These are phyloP conservation scores for Penicillium herquei DNA, from an alignment of 495 filamentous ascomycete species.

Conservation along the genomic window DNA sequence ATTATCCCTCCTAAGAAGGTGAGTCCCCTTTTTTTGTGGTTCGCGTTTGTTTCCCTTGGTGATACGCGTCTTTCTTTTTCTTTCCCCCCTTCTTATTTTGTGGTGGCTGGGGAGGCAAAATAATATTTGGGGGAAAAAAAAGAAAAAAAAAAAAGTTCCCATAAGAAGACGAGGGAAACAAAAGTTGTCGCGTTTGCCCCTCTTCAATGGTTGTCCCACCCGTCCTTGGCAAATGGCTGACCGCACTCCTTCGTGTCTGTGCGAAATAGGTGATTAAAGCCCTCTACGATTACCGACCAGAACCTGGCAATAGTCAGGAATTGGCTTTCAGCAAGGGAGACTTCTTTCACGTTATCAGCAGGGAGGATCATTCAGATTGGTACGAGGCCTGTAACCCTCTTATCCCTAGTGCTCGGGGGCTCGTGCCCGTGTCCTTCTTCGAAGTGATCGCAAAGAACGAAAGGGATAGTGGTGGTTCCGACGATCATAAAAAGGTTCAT, in stretches of 20 bases:
- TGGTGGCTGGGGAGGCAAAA: not conserved
- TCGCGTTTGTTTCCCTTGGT: not conserved
- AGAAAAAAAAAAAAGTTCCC: too few species aligned
- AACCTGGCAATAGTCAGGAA: conserved; percentile 64
- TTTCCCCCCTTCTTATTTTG: not conserved
- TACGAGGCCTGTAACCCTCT: conserved; percentile 98
- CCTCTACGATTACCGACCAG: conserved; percentile 85
- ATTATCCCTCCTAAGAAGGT: conserved; percentile 98
- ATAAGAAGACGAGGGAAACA: not conserved
- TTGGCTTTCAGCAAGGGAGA: conserved; percentile 90
- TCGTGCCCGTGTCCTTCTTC: conserved; percentile 93
- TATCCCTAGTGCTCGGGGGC: conserved; percentile 79
- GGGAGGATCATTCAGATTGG: conserved; percentile 93
- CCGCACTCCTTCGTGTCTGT: conserved; percentile 3
- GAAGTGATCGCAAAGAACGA: conserved; percentile 87
- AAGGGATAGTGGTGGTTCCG: conserved; percentile 74
- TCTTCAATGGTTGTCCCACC: conserved; percentile 17
- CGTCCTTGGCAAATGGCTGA: conserved; percentile 16
- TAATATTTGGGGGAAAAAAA: too few species aligned
- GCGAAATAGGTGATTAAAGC: conserved; percentile 84
- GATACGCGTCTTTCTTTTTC: not conserved
- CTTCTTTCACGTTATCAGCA: conserved; percentile 97
- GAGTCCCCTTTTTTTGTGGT: conserved; percentile 16
- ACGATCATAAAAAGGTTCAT: conserved; percentile 57
- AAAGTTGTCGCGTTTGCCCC: not conserved